Conservation (phyloP, 495 filamentous ascomycete genomes). For the Aspergillus bertholletiae region DNA sequence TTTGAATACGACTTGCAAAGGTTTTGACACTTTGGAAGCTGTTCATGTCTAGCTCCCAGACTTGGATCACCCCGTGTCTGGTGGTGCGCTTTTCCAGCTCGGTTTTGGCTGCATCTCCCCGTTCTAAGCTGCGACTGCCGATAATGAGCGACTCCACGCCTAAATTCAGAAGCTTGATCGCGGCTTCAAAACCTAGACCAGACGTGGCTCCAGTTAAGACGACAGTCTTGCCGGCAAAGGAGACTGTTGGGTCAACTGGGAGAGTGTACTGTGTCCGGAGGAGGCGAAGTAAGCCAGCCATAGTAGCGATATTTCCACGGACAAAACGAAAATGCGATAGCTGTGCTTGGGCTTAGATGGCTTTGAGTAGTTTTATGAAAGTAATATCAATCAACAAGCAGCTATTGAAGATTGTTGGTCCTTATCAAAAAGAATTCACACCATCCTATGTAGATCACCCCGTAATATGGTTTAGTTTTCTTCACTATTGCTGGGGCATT, state of each 20-base stretch:
- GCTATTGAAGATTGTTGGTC: not conserved
- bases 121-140: conserved; percentile 36
- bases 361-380: not conserved
- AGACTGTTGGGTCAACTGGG: conserved; percentile 33
- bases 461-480: no score
- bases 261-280: conserved; percentile 35
- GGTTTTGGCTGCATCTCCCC: conserved; percentile 41
- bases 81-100: conserved; percentile 45
- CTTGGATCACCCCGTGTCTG: conserved; percentile 38
- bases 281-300: conserved; percentile 38
- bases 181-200: conserved; percentile 47
- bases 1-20: conserved; percentile 41
- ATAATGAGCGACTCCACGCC: conserved; percentile 41
- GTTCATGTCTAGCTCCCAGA: conserved; percentile 55
- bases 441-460: not conserved
- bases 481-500: no score
- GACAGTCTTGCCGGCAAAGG: conserved; percentile 48
- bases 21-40: conserved; percentile 45
- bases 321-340: not conserved
- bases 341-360: not conserved
- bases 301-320: conserved; percentile 10
- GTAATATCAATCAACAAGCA: not conserved
- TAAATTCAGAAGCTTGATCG: conserved; percentile 42
- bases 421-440: not conserved
- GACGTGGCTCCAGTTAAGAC: conserved; percentile 56